A percentile compares a stretch with the other conserved stretches of the same genome.
These are phyloP conservation scores for Chaetomium globosum DNA, from an alignment of 2,329 filamentous ascomycete species.

Conservation along the genomic window DNA sequence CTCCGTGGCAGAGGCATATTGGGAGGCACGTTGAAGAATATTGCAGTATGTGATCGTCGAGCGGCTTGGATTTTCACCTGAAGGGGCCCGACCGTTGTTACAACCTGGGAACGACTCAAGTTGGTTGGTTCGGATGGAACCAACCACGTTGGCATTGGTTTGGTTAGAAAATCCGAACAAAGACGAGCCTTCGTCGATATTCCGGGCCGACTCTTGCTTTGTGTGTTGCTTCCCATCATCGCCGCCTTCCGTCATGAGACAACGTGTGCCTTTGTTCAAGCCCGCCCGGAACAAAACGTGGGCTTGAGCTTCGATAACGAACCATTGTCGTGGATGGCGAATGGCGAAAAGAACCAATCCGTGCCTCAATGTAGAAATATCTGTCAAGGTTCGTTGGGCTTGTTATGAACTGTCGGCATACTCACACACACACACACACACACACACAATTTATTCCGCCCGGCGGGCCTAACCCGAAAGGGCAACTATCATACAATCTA, in stretches of 20 bases:
- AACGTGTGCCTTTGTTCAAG: slow-evolving; percentile 16
- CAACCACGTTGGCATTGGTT: not conserved
- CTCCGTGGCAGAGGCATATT: slow-evolving; percentile 10
- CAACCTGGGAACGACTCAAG: not conserved
- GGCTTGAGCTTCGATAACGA: not conserved
- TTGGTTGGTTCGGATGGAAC: not conserved
- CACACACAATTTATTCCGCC: no score
- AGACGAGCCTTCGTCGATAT: slow-evolving; percentile 9
- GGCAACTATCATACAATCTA: no score
- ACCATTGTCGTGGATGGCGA: not conserved
- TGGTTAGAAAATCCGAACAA: not conserved
- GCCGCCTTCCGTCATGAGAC: slow-evolving; percentile 8
- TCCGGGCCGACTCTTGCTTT: slow-evolving; percentile 19
- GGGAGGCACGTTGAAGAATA: not conserved
- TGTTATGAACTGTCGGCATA: not conserved
- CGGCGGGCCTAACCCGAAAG: no score
- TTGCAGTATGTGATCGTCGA: not conserved
- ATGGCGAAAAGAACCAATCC: not conserved
- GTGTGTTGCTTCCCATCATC: slow-evolving; percentile 1
- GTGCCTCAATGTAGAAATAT: not conserved
- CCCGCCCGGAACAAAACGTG: not conserved
- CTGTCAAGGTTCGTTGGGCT: not conserved
- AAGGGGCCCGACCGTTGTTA: not conserved
- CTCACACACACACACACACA: no score
- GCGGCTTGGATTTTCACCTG: not conserved